Percentiles rank a stretch among this genome's conserved stretches.
These are phyloP conservation scores for Acanthamoeba royreba DNA, from an alignment of 208 protist species.

Conservation along the genomic window DNA sequence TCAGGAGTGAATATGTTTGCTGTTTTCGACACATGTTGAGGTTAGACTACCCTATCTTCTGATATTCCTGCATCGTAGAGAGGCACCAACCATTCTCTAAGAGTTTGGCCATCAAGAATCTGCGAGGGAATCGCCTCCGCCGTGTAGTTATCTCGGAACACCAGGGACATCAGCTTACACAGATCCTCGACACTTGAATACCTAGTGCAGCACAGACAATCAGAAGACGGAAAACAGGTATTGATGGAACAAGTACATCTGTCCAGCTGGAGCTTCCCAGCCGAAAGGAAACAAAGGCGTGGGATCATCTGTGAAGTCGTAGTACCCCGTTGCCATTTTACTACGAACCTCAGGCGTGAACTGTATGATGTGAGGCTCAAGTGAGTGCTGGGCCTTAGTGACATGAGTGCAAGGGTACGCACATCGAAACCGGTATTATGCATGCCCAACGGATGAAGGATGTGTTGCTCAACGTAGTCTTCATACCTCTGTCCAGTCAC, in stretches of 20 bases:
- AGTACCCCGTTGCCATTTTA: neutral
- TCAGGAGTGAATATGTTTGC: neutral
- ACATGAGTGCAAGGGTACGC: too few species aligned
- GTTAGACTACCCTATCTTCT: neutral
- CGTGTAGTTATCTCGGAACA: neutral
- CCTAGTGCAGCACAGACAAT: neutral
- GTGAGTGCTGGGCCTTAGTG: neutral
- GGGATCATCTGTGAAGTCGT: neutral
- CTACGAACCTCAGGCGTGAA: neutral
- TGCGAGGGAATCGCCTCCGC: neutral
- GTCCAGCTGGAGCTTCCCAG: neutral
- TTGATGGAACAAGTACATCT: neutral
- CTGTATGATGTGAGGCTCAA: too few species aligned
- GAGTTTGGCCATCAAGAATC: neutral
- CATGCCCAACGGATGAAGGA: neutral
- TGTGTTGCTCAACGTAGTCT: neutral
- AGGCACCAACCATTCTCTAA: neutral
- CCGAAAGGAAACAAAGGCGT: neutral
- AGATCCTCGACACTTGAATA: neutral
- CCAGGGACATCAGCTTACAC: neutral
- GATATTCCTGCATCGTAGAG: neutral
- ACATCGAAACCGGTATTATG: neutral
- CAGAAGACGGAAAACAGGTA: neutral
- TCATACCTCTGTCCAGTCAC: neutral
- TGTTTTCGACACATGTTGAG: neutral